Evolutionary conservation across 139 green algal species (phyloP), one percentile per base, ranked within the genome.

Genomic region (Coccomyxa sp.): DNA sequence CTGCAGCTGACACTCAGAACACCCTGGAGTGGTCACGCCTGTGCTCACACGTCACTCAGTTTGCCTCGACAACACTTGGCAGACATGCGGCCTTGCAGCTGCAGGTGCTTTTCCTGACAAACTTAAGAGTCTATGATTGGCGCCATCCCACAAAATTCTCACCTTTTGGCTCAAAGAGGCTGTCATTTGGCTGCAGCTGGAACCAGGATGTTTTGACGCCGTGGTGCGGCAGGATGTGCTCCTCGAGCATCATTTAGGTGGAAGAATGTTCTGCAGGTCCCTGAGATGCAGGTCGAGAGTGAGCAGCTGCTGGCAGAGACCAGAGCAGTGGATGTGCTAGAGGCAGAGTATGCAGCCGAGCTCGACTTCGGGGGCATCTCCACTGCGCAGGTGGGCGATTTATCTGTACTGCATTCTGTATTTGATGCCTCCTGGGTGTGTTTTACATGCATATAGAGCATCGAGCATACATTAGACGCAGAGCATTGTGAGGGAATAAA

Each of bases 361-460:
- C 79, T 97, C 13, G 94, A 97, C 81, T 97, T 95, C 90, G 94
- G 94, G 0, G 92, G 92, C 66, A 92, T 95, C 17, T 84, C 88
- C 60, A 96, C 89, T 1, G 79, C 75, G 13, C 31, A 86, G 80
- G 89, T 85, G 27, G 30, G 67, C 30, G 1, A 51, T 51, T 7
- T 7, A 3, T 51, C 38, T 67, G 77, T 38, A 30, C 31, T 80
- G 76, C 74, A 80, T 25, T 77, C 25, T n/a, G 13, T 77, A 25
- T 11, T 21, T 21, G 71, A 78, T 51, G 14, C 18, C 1, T 81
- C 15, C 38, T 67, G 23, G 12, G 0, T 9, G 17, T 18, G 4
- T 1, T 38, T 81, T 1, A 18, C 25, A 67, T 31, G 14, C 14
- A 63, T 25, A 0, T 25, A 67, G 31, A 81, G 32, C 38, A 0